Base-by-base conservation (phyloP, 139 green algal genomes). In the Asterochloris sp. region DNA sequence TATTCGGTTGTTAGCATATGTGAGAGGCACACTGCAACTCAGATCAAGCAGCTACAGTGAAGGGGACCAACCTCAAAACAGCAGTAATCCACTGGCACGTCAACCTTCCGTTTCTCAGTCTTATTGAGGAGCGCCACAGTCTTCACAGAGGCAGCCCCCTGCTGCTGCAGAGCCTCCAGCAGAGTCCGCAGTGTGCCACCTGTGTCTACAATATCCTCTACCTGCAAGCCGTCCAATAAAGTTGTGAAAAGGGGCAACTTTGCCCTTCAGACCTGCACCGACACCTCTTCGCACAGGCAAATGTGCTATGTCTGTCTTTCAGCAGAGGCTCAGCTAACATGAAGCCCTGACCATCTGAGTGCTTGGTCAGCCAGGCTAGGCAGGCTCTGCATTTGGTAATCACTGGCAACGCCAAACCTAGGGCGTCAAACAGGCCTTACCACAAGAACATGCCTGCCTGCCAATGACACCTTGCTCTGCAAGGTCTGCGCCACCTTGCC, bases 161-260 rank as follows among this genome's bases (percentile, higher is more conserved):
- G 62, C 12, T 78, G 68, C 27, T 75, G 21, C 21, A 93, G 84
- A 76, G 82, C 28, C 23, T 54, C 66, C 12, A 80, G 62, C 26
- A 96, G 81, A 19, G 68, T 54, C 0, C 60, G 54, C n/a, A 88
- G 74, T 0, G 93, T 96, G 54, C 79, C 62, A 1, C 92, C 95
- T 8, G 87, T 97, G 85, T 98, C 95, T n/a, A 98, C 87, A 63
- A 98, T 98, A 85, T 98, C 94, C 83, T 98, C 95, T 11, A 98
- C 92, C 90, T 95, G 79, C 0, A 68, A 63, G 23, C 61, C 15
- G 13, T 64, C 23, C 60, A 62, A n/a, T 17, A 19, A 69, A 76
- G 69, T 16, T 29, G 17, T 54, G 21, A 27, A 19, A 47, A 66
- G 62, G 26, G 61, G 0, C 77, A 77, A 28, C 15, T 47, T 28